phyloP scores from a whole-genome alignment of 805 yeast species.

The Candida odintsovae region DNA sequence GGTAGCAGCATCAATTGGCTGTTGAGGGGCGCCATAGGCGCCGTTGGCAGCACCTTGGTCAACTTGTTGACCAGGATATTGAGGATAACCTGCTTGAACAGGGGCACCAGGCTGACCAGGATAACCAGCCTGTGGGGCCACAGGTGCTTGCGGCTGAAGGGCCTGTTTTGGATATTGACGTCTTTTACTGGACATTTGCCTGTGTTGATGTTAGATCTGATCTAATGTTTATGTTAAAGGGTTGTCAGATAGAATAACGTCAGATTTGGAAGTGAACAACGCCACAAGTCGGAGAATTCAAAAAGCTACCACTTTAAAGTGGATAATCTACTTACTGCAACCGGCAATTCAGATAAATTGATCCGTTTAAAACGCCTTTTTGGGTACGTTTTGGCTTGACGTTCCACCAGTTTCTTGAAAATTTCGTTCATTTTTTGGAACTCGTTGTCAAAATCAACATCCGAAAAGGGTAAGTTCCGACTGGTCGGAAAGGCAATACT shows the following conservation, averaged over 20 bases:
- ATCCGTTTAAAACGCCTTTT: background rate
- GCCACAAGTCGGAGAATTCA: background rate
- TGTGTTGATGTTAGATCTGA: background rate
- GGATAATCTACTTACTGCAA: background rate
- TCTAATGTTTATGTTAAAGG: background rate
- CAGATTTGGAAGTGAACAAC: background rate
- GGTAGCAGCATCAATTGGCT: slow-evolving; percentile 13
- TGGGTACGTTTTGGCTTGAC: background rate
- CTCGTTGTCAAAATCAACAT: background rate
- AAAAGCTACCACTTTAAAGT: background rate
- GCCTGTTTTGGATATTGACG: slow-evolving; percentile 15
- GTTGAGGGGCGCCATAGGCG: slow-evolving; percentile 17
- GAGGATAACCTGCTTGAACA: slow-evolving; percentile 10
- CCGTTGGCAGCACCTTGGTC: background rate
- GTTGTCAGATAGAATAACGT: background rate
- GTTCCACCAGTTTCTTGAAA: background rate
- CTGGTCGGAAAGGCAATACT: background rate
- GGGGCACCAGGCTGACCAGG: slow-evolving; percentile 15
- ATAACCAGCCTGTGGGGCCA: slow-evolving; percentile 13
- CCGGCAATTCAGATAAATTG: background rate
- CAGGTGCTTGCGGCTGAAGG: background rate
- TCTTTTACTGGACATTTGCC: slow-evolving; percentile 6
- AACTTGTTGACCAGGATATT: slow-evolving; percentile 18
- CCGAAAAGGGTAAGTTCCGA: background rate
- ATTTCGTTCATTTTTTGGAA: background rate